A percentile compares a stretch with the other conserved stretches of the same genome.
phyloP scores from a whole-genome alignment of 345 rosid species.

The Eucalyptus fibrosa region DNA sequence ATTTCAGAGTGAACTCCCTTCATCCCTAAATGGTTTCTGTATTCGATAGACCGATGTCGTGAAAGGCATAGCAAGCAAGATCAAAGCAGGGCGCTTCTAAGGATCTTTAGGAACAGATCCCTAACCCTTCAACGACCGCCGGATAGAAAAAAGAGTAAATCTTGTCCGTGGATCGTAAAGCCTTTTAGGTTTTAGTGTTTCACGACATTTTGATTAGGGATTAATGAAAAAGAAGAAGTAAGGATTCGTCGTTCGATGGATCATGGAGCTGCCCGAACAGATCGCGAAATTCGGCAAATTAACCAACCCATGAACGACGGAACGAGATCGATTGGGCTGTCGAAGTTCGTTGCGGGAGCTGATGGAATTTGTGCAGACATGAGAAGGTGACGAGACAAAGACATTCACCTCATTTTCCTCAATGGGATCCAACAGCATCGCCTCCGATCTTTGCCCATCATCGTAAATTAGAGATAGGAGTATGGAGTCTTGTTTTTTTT shows the following conservation, averaged over 20 bases:
- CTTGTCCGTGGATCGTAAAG: not conserved
- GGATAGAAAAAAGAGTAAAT: not conserved
- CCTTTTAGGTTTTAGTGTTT: not conserved
- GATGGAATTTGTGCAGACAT: not conserved
- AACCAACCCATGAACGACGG: not conserved
- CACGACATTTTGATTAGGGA: not conserved
- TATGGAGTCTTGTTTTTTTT: not conserved
- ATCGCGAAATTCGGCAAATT: not conserved
- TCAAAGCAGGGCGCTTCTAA: not conserved
- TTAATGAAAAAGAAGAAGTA: not conserved
- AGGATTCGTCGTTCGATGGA: not conserved
- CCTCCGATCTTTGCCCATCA: not conserved
- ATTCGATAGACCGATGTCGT: not conserved
- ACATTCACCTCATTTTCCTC: not conserved
- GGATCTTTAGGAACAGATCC: not conserved
- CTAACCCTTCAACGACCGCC: not conserved
- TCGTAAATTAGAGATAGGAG: not conserved
- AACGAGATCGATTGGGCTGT: not conserved
- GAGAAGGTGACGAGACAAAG: not conserved
- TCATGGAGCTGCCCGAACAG: not conserved
- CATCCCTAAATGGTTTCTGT: not conserved
- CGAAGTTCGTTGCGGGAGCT: not conserved
- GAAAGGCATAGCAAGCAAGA: not conserved
- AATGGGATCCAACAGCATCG: not conserved
- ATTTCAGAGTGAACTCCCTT: not conserved